These are phyloP conservation scores for Trichoderma breve DNA, from an alignment of 2,329 filamentous ascomycete genomes.

Conservation along the genomic window DNA sequence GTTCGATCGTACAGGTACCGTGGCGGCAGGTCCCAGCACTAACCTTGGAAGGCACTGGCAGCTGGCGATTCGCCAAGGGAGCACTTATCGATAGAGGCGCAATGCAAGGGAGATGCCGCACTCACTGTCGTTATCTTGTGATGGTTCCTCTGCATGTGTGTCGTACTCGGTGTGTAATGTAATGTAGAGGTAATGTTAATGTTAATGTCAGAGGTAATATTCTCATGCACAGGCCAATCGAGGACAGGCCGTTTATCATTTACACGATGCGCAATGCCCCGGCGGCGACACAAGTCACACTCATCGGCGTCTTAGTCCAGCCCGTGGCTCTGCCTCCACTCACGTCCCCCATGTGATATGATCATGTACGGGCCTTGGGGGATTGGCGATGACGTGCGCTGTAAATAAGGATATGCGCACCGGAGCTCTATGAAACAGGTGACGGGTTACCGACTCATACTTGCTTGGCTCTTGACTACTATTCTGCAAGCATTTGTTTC, in stretches of 20 bases:
- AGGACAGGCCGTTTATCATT: neutral
- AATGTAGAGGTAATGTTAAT: neutral
- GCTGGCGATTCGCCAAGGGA: neutral
- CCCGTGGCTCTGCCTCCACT: slow-evolving; percentile 8
- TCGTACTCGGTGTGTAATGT: neutral
- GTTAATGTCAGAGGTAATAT: neutral
- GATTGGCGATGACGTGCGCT: slow-evolving; percentile 4
- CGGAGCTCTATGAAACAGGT: neutral
- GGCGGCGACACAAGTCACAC: slow-evolving; percentile 12
- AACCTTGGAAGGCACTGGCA: neutral
- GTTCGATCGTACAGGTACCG: neutral
- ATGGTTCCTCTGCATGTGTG: neutral
- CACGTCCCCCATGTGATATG: slow-evolving; percentile 11
- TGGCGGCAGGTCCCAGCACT: neutral
- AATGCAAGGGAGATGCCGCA: slow-evolving; percentile 1
- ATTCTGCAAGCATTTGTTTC: neutral
- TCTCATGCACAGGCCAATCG: neutral
- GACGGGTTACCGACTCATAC: neutral
- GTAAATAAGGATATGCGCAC: neutral
- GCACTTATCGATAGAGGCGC: slow-evolving; percentile 14
- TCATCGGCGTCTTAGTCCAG: neutral
- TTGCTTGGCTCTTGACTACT: neutral
- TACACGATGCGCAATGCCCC: neutral
- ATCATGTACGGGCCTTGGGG: neutral
- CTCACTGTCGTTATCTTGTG: slow-evolving; percentile 4